Conservation (phyloP, 1,284 basidiomycete genomes). For the Moesziomyces antarcticus region DNA sequence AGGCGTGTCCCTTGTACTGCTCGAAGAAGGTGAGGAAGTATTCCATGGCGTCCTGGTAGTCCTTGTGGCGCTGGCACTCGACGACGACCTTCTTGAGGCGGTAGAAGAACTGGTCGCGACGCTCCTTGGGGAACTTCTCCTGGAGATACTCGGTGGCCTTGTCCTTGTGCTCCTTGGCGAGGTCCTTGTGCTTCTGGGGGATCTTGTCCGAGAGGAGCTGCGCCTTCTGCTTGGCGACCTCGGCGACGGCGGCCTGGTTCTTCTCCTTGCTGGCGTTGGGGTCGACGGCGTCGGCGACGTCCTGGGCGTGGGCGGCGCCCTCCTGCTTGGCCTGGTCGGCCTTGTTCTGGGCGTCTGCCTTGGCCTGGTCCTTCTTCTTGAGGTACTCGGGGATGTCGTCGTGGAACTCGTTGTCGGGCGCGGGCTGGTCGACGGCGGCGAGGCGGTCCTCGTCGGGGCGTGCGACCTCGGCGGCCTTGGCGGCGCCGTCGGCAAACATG, state of each 20-base stretch:
- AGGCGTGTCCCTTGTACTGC: constrained; percentile 80
- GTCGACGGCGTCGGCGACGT: constrained; percentile 56
- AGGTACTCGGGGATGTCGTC: constrained; percentile 70
- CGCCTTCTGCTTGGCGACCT: constrained; percentile 70
- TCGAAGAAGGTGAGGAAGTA: constrained; percentile 69
- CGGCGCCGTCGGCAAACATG: constrained; percentile 80
- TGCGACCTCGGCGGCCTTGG: constrained; percentile 78
- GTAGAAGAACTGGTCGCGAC: constrained; percentile 83
- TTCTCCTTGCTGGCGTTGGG: constrained; percentile 67
- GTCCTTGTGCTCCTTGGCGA: constrained; percentile 56
- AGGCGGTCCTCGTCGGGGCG: constrained; percentile 78
- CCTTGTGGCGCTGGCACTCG: constrained; percentile 90
- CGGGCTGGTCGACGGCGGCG: constrained; percentile 76
- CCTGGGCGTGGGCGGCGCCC: constrained; percentile 43
- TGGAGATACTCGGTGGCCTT: constrained; percentile 73
- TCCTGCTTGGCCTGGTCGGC: constrained; percentile 53
- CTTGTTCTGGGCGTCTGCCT: constrained; percentile 41
- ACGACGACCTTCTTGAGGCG: constrained; percentile 86
- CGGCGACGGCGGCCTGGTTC: constrained; percentile 67
- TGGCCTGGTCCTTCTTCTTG: constrained; percentile 64
- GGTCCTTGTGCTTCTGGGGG: constrained; percentile 64
- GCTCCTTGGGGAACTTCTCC: constrained; percentile 87
- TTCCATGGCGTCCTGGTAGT: constrained; percentile 78
- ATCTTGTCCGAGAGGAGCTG: constrained; percentile 63
- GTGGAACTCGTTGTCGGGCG: constrained; percentile 68